These are phyloP conservation scores for Saccharomycopsis malanga DNA, from an alignment of 805 yeast genomes.

Conservation along the genomic window DNA sequence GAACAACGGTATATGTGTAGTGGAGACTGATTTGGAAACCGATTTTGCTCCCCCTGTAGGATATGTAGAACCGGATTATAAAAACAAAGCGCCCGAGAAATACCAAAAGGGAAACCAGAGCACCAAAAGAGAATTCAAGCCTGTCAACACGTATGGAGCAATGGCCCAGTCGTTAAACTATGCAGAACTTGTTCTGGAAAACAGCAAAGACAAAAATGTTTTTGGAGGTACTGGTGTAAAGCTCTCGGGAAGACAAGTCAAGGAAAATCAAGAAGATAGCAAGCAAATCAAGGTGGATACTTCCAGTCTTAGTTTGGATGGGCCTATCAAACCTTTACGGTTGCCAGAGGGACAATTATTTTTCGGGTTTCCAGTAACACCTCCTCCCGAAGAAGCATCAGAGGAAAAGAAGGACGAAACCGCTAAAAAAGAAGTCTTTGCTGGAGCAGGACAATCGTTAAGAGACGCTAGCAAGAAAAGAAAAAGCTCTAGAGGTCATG, in stretches of 20 bases:
- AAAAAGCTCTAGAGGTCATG: constrained; percentile 3
- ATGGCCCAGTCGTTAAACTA: constrained; percentile 40
- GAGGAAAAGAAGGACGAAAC: constrained; percentile 28
- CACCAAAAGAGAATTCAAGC: background rate
- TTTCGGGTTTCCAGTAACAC: constrained; percentile 77
- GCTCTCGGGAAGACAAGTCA: constrained; percentile 52
- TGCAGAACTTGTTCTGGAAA: constrained; percentile 19
- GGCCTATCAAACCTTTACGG: constrained; percentile 58
- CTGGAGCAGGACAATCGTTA: constrained; percentile 70
- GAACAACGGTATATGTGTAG: constrained; percentile 75
- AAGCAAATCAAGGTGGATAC: constrained; percentile 28
- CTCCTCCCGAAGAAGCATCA: constrained; percentile 34
- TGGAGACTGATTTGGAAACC: constrained; percentile 93
- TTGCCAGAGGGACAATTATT: constrained; percentile 84
- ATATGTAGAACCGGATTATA: constrained; percentile 83
- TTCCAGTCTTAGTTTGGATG: constrained; percentile 44
- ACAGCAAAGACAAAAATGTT: constrained; percentile 16
- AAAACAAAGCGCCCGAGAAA: constrained; percentile 27
- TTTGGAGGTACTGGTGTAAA: constrained; percentile 65
- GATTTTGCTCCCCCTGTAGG: constrained; percentile 99
- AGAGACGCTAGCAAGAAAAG: constrained; percentile 64
- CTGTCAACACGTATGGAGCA: constrained; percentile 44
- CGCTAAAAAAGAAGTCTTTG: constrained; percentile 30
- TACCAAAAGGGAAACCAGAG: constrained; percentile 24
- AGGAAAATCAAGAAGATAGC: constrained; percentile 18